Evolutionary conservation across 345 rosid species (phyloP).

Genomic region (Melaleuca quinquenervia): DNA sequence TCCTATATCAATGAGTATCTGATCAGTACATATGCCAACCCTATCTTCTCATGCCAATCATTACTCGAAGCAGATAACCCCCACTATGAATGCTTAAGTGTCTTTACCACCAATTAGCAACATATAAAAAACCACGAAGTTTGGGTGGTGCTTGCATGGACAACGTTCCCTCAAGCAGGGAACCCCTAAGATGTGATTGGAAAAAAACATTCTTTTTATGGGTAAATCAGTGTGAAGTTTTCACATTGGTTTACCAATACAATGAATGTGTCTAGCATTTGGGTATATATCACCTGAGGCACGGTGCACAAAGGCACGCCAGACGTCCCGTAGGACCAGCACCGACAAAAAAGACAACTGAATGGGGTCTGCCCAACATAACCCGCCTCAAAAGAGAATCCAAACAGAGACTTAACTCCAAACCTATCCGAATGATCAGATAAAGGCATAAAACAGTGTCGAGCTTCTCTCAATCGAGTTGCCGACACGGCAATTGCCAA

Average conservation of each 20-base stretch:
- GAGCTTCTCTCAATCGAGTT: neutral
- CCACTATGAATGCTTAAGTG: neutral
- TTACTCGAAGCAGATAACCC: neutral
- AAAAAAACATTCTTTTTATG: neutral
- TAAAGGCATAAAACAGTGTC: neutral
- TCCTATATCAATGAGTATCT: neutral
- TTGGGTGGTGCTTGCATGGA: neutral
- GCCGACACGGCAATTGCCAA: neutral
- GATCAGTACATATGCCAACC: neutral
- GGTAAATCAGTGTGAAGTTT: no score
- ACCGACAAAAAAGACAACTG: neutral
- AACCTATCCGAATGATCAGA: neutral
- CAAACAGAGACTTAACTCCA: neutral
- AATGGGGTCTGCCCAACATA: neutral
- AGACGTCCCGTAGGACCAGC: neutral
- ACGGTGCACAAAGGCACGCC: neutral
- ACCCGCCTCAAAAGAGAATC: no score
- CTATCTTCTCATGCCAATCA: neutral
- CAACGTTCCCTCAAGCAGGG: neutral
- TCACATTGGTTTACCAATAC: neutral
- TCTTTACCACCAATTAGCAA: neutral
- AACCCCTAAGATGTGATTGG: neutral
- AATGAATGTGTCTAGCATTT: neutral
- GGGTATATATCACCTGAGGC: neutral
- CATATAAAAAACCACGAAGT: neutral